Conservation (phyloP, 2,329 filamentous ascomycete species). For the Calcarisporium arbuscula region DNA sequence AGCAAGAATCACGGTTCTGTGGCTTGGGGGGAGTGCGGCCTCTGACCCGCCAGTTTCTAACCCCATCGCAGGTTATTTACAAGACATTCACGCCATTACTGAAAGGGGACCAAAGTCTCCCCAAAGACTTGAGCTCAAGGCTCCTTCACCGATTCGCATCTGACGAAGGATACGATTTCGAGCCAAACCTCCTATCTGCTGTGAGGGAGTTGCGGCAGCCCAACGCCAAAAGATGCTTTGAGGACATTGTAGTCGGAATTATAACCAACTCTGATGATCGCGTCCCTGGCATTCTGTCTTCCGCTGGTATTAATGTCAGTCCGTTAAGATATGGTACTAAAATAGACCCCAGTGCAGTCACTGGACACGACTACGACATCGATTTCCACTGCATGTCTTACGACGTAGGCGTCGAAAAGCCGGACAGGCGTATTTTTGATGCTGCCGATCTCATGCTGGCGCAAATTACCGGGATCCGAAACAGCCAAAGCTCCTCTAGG, state of each 20-base stretch:
- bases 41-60: background rate
- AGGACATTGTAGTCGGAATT: slow-evolving; percentile 44
- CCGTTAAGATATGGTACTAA: slow-evolving; percentile 22
- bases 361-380: slow-evolving; percentile 25
- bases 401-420: slow-evolving; percentile 56
- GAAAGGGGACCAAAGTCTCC: slow-evolving; percentile 25
- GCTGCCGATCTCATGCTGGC: slow-evolving; percentile 41
- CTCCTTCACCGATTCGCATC: slow-evolving; percentile 49
- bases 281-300: slow-evolving; percentile 46
- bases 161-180: slow-evolving; percentile 43
- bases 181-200: slow-evolving; percentile 37
- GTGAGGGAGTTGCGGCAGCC: slow-evolving; percentile 32
- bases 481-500: slow-evolving; percentile 5
- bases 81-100: slow-evolving; percentile 43
- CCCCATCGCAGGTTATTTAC: slow-evolving; percentile 40
- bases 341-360: background rate
- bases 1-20: background rate
- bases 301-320: slow-evolving; percentile 44
- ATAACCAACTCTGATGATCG: slow-evolving; percentile 59
- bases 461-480: slow-evolving; percentile 17
- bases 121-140: slow-evolving; percentile 36
- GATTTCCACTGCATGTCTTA: slow-evolving; percentile 58
- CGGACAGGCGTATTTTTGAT: slow-evolving; percentile 47
- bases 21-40: background rate
- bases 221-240: slow-evolving; percentile 17